Base-by-base conservation (phyloP, 129 eudicot species). In the Rutidosis leptorrhynchoides region DNA sequence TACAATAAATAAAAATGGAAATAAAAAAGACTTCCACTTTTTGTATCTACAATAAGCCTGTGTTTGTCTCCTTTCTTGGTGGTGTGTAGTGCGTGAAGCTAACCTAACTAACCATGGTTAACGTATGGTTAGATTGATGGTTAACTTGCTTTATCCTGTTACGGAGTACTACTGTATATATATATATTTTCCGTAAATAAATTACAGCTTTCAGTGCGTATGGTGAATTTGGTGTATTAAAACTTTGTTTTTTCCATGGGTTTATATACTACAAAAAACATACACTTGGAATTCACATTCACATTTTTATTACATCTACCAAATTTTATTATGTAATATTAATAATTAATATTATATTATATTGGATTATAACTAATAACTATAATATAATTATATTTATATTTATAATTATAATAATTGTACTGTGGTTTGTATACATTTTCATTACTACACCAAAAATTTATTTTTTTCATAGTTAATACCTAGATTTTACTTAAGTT, bases 51-150 rank as follows among this genome's bases (percentile, higher is more conserved):
- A 62, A 49, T 49, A 49, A 49, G 55, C 67, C 71, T 59, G 32
- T 65, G 70, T 62, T 71, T 75, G 80, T 76, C 75, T 65, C 76
- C 74, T 65, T 80, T 75, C 62, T 65, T 58, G 80, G 80, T 64
- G 77, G 82, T 71, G 83, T 76, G 84, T 71, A 75, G 84, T 80
- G 78, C 84, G 78, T 80, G 80, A 67, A 42, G 81, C 78, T 76
- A 75, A 80, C 84, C 60, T 71, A 66, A 61, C 78, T 40, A 76
- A 81, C 81, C 85, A 70, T 83, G 89, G 83, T 80, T 82, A 64
- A 71, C 54, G 65, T 81, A 22, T 25, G 27, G 48, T 33, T 58
- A 56, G 14, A 3, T 33, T 66, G 12, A 35, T 59, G 51, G 66
- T 74, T 55, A 64, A 26, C 20, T 15, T 42, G 5, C 11, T 58